phyloP scores from a whole-genome alignment of 192 early-diverging fungal species.

The Entomortierella parvispora region DNA sequence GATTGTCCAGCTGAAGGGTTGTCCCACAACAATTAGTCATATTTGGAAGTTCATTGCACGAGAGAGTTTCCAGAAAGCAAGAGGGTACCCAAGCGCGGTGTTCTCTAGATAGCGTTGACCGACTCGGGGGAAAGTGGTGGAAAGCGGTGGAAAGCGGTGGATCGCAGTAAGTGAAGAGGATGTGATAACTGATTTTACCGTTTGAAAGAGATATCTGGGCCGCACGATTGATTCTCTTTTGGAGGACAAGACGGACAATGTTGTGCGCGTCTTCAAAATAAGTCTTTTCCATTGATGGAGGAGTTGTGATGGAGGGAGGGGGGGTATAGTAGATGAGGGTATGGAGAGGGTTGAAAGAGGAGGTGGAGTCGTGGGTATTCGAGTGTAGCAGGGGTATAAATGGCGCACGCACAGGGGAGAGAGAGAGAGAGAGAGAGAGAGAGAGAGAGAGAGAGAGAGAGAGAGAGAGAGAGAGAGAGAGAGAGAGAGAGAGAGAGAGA shows the following conservation, averaged over 20 bases:
- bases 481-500: neutral
- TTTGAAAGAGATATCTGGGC: conserved; percentile 40
- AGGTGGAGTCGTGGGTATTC: neutral
- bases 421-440: neutral
- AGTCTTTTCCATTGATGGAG: neutral
- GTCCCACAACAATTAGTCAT: too few relatives aligned
- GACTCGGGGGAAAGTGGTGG: neutral
- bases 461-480: neutral
- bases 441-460: neutral
- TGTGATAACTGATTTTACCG: conserved; percentile 11
- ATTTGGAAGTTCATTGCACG: neutral
- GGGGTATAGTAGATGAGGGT: neutral
- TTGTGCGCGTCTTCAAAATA: conserved; percentile 29
- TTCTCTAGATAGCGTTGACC: too few relatives aligned
- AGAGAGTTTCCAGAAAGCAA: neutral
- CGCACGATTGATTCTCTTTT: conserved; percentile 39
- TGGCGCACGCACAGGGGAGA: neutral
- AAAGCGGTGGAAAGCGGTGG: neutral
- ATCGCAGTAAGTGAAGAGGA: neutral
- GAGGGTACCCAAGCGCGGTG: neutral
- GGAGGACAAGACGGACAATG: conserved; percentile 25
- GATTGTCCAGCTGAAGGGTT: too few relatives aligned
- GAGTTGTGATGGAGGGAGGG: neutral
- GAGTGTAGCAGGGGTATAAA: neutral
- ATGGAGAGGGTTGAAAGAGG: neutral